Percentiles rank a stretch among this genome's conserved stretches.
Conservation (phyloP, 257 asterid species). For the Craterostigma plantagineum region DNA sequence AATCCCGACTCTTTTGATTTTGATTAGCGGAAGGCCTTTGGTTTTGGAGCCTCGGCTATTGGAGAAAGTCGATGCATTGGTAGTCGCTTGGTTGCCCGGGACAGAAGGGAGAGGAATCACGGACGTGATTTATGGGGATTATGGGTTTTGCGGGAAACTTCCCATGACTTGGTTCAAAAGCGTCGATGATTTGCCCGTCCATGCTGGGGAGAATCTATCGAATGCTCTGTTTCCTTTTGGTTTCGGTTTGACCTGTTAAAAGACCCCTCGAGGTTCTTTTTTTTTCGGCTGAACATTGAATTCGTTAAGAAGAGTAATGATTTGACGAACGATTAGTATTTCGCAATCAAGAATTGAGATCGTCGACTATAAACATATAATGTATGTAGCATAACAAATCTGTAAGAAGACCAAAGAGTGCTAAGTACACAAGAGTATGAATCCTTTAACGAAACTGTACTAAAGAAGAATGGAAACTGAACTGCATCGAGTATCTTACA, state of each 20-base stretch:
- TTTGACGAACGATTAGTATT: too few species aligned
- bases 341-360: too few species aligned
- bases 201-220: slow-evolving; percentile 20
- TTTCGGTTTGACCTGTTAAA: slow-evolving; percentile 40
- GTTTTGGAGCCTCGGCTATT: slow-evolving; percentile 36
- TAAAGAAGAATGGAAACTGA: too few species aligned
- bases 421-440: too few species aligned
- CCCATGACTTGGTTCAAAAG: slow-evolving; percentile 73
- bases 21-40: slow-evolving; percentile 71
- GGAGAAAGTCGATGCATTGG: slow-evolving; percentile 40
- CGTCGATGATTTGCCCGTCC: slow-evolving; percentile 50
- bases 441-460: too few species aligned
- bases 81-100: slow-evolving; percentile 86
- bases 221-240: slow-evolving; percentile 71
- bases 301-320: too few species aligned
- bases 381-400: too few species aligned
- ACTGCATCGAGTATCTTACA: too few species aligned
- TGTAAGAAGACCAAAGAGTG: too few species aligned
- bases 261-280: too few species aligned
- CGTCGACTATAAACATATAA: too few species aligned
- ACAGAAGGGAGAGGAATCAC: slow-evolving; percentile 68
- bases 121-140: slow-evolving; percentile 62
- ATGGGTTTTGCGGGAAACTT: slow-evolving; percentile 47
- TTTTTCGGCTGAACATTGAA: too few species aligned
- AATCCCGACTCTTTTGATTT: slow-evolving; percentile 54